Evolutionary conservation across 169 alveolate genomes (phyloP), one percentile per base, ranked within the genome.

Genomic region (Cryptosporidium baileyi): DNA sequence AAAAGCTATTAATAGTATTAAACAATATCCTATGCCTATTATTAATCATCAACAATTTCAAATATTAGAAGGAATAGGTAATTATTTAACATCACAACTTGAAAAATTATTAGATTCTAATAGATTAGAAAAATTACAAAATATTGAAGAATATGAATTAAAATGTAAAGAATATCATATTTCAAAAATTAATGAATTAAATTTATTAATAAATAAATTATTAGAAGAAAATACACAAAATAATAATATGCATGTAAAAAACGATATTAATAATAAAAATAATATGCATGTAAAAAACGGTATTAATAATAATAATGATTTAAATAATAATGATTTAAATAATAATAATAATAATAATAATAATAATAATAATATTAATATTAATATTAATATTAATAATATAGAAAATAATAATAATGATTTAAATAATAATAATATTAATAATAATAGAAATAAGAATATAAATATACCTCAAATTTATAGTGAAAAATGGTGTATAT

Each of bases 61-160:
- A 54, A 36, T 51, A 19, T 44, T 74, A n/a, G 85, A 74, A 19
- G 85, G 85, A 34, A 74, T 74, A 19, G 85, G 85, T 1, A 74
- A 74, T 54, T 74, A 74, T 22, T 36, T 74, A 13, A 67, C 61
- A 11, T 74, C 85, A 11, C 65, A 54, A 15, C 54, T 74, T 26
- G 57, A 57, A 8, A 74, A 36, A 22, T 51, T 74, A 2, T 28
- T 74, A 3, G 32, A 41, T 22, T 7, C 44, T 2, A 38, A 52
- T 17, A 3, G 52, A 15, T 26, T 34, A 7, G 49, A 51, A 11
- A 28, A 51, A 36, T 67, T 67, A 24, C 13, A 32, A 13, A 19
- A 67, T 0, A 9, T 32, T 9, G 28, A 67, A 32, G 85, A 74
- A 7, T 49, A 52, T 5, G 11, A 74, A 15, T 26, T 52, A 5